Evolutionary conservation across 495 filamentous ascomycete species (phyloP).

Genomic region (Gamarada debralockiae): DNA sequence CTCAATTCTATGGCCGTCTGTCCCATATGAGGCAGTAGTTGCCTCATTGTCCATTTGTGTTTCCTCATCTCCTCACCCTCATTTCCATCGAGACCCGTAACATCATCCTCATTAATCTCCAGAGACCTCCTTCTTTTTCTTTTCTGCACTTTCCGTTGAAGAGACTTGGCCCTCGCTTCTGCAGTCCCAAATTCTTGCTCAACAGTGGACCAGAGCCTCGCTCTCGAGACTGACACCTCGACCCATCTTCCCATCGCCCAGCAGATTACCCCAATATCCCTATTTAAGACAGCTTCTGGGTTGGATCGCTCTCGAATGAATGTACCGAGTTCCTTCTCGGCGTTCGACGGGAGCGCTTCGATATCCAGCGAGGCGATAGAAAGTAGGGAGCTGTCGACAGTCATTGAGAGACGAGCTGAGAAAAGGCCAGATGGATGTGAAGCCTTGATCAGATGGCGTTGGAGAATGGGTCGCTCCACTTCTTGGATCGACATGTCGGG

Average conservation of each 20-base stretch:
- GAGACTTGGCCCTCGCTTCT: constrained; percentile 22
- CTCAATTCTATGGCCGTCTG: constrained; percentile 36
- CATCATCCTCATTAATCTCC: constrained; percentile 16
- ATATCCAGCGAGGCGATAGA: constrained; percentile 35
- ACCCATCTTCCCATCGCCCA: constrained; percentile 54
- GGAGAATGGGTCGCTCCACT: constrained; percentile 13
- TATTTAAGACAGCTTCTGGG: constrained; percentile 30
- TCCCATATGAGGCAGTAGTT: constrained; percentile 36
- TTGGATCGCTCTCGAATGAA: constrained; percentile 31
- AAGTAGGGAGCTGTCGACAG: constrained; percentile 38
- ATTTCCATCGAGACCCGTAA: constrained; percentile 5
- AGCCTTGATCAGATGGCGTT: constrained; percentile 35
- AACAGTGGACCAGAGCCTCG: constrained; percentile 41
- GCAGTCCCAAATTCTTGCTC: constrained; percentile 34
- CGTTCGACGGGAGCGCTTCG: constrained; percentile 34
- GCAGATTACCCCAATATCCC: constrained; percentile 40
- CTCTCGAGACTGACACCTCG: constrained; percentile 39
- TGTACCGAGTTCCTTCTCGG: constrained; percentile 38
- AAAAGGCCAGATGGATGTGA: constrained; percentile 39
- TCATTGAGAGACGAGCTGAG: constrained; percentile 41
- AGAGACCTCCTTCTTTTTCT: constrained; percentile 21
- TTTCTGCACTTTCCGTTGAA: constrained; percentile 30
- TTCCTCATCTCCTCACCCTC: constrained; percentile 10
- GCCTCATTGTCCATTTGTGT: constrained; percentile 16
- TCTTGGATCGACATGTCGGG: constrained; percentile 11